These are phyloP conservation scores for Sporothrix humicola DNA, from an alignment of 2,329 filamentous ascomycete genomes.

Conservation along the genomic window DNA sequence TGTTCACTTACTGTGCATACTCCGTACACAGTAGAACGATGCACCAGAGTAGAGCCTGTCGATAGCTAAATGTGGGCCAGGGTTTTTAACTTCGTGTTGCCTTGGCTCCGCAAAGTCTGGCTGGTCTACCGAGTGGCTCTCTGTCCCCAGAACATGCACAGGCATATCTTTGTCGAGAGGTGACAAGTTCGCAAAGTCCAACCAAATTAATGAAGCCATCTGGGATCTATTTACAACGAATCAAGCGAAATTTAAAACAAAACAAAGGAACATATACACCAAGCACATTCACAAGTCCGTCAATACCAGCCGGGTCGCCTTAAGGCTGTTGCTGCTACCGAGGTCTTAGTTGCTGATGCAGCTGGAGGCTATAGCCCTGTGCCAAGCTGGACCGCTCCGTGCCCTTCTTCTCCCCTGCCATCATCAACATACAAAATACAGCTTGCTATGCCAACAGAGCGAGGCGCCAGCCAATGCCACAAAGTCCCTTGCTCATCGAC, in stretches of 20 bases:
- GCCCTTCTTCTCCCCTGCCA: too few species aligned
- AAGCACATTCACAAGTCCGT: neutral
- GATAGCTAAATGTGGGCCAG: neutral
- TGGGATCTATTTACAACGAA: constrained; percentile 21
- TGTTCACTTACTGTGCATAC: too few species aligned
- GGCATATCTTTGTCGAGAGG: neutral
- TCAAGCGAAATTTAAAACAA: neutral
- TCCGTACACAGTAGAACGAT: too few species aligned
- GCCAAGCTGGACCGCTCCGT: neutral
- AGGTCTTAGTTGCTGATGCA: neutral
- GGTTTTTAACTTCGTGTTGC: neutral
- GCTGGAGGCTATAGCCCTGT: neutral
- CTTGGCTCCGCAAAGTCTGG: neutral
- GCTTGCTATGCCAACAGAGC: neutral
- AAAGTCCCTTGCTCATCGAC: neutral
- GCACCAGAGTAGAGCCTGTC: too few species aligned
- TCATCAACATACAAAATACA: neutral
- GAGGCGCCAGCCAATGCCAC: neutral
- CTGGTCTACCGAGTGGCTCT: neutral
- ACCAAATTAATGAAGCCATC: neutral
- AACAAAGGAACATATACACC: neutral
- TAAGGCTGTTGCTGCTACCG: too few species aligned
- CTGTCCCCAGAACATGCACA: neutral
- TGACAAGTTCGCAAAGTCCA: neutral
- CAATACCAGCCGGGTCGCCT: too few species aligned